Evolutionary conservation across 2,329 filamentous ascomycete genomes (phyloP).

Genomic region (Arthrinium puccinioides): DNA sequence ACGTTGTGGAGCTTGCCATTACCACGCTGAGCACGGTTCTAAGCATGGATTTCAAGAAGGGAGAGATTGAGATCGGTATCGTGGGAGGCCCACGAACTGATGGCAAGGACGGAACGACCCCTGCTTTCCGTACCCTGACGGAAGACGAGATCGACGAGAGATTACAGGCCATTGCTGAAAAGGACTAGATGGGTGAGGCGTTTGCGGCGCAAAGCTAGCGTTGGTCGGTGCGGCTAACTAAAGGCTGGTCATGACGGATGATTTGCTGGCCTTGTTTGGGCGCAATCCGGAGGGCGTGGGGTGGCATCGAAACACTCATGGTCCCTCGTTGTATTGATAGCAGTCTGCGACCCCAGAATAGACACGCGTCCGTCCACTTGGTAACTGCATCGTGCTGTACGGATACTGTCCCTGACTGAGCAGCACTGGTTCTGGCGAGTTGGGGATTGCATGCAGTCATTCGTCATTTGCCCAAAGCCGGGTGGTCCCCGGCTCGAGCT

Average conservation of each 20-base stretch:
- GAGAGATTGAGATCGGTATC: conserved; percentile 95
- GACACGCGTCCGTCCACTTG: no score
- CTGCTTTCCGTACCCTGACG: conserved; percentile 78
- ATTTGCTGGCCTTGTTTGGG: conserved; percentile 1
- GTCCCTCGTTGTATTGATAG: no score
- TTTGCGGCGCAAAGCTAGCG: neutral
- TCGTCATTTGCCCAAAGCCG: no score
- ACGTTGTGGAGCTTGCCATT: conserved; percentile 95
- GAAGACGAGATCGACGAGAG: conserved; percentile 98
- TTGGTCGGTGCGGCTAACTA: neutral
- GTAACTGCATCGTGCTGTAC: no score
- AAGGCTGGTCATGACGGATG: no score
- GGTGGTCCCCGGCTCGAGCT: no score
- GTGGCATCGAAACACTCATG: no score
- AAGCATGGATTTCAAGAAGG: conserved; percentile 99
- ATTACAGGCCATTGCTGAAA: conserved; percentile 96
- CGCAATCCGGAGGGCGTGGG: conserved; percentile 2
- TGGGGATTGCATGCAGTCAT: no score
- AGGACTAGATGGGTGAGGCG: conserved; percentile 59
- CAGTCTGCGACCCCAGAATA: no score
- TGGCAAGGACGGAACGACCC: conserved; percentile 73
- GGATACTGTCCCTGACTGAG: no score
- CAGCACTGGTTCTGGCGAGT: no score
- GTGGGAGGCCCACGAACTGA: conserved; percentile 81
- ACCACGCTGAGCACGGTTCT: conserved; percentile 91